Percentiles rank a stretch among this genome's conserved stretches.
These are phyloP conservation scores for Glycine soja DNA, from an alignment of 306 rosid species.

Conservation along the genomic window DNA sequence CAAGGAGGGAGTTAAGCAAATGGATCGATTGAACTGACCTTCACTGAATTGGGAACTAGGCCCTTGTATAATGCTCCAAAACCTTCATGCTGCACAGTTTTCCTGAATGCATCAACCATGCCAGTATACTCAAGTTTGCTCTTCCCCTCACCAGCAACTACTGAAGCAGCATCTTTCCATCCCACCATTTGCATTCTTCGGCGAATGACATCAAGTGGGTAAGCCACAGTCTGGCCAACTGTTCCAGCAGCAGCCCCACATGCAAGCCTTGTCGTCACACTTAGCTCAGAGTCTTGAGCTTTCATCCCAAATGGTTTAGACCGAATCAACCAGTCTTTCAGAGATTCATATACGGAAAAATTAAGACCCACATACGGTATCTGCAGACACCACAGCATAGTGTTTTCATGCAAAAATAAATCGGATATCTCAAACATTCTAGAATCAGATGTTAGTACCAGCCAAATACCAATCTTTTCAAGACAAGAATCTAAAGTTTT, in stretches of 20 bases:
- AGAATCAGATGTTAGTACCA: no score
- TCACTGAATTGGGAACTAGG: constrained; percentile 89
- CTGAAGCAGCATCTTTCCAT: constrained; percentile 85
- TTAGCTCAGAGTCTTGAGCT: constrained; percentile 74
- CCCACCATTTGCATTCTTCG: constrained; percentile 99
- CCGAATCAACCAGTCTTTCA: constrained; percentile 83
- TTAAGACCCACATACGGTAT: constrained; percentile 94
- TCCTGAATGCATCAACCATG: constrained; percentile 91
- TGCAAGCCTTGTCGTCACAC: constrained; percentile 80
- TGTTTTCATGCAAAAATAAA: background rate
- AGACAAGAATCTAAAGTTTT: background rate
- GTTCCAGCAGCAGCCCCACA: constrained; percentile 98
- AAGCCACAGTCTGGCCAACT: constrained; percentile 92
- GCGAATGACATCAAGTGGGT: constrained; percentile 96
- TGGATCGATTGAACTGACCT: constrained; percentile 54
- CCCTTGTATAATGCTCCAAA: constrained; percentile 95
- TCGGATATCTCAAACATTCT: background rate
- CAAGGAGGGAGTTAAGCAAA: constrained; percentile 14
- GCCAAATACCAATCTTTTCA: no score
- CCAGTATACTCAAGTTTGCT: constrained; percentile 75
- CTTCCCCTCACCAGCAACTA: constrained; percentile 79
- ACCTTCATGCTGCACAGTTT: constrained; percentile 88
- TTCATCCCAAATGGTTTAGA: constrained; percentile 73
- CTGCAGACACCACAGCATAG: constrained; percentile 52
- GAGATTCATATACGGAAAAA: constrained; percentile 90